Base-by-base conservation (phyloP, 768 basidiomycete species). In the Kwoniella dendrophila region DNA sequence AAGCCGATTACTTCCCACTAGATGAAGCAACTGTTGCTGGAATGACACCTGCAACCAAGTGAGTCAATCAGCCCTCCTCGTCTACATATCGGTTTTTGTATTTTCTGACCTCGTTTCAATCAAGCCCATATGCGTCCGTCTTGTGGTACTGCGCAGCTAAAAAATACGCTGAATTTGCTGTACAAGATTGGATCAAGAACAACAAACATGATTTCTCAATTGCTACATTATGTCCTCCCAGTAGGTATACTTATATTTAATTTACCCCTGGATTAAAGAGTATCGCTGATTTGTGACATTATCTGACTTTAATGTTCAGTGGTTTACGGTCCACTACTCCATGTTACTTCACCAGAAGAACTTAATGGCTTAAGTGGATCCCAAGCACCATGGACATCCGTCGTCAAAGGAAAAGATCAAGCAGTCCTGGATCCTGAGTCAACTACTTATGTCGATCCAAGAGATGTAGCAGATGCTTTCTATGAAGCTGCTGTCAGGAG, bases 61-160 rank as follows among this genome's bases (percentile, higher is more conserved):
- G 33, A 64, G 68, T 70, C 10, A 47, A 26, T 7, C 10, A 10
- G 44, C 8, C 20, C 44, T 53, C 33, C 22, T 22, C n/a, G n/a
- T 20, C 40, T 10, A 22, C 44, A n/a, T n/a, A n/a, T n/a, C n/a
- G n/a, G n/a, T n/a, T n/a, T n/a, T n/a, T n/a, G n/a, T n/a, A n/a
- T n/a, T n/a, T n/a, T n/a, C n/a, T n/a, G n/a, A n/a, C n/a, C n/a
- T n/a, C n/a, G n/a, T 14, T 27, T n/a, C 12, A 11, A 49, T 27
- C 12, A 22, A 55, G 52, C 41, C 40, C 59, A 3, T 41, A n/a
- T 29, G 38, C 59, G 3, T 48, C 52, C n/a, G 24, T 30, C 12
- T 18, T 56, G 8, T 75, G 71, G 71, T 76, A 76, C 48, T 66
- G 64, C 63, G 64, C 66, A 12, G 70, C 72, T 24, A 76, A 76